phyloP scores from a whole-genome alignment of 73 alveolate species.

The Paramecium sexaurelia region DNA sequence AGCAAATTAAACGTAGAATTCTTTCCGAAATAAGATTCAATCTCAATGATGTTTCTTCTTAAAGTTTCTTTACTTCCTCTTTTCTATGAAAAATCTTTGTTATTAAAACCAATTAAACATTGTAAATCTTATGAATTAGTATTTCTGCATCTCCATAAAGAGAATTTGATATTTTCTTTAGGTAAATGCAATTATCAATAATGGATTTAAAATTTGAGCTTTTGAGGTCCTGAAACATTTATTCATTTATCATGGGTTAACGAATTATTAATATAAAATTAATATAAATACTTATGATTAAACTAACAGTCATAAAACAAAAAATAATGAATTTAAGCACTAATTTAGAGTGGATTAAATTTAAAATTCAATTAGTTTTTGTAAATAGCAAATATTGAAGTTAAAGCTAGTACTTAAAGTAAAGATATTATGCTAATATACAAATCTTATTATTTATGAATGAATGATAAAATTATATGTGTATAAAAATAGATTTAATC shows the following conservation, averaged over 20 bases:
- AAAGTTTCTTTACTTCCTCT: neutral
- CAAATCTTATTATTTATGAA: too few species aligned
- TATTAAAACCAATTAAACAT: neutral
- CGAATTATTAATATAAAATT: conserved; percentile 13
- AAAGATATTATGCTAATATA: too few species aligned
- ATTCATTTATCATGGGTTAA: conserved; percentile 9
- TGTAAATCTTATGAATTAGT: neutral
- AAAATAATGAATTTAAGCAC: neutral
- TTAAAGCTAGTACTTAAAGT: too few species aligned
- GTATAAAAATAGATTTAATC: too few species aligned
- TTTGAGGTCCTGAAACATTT: conserved; percentile 11
- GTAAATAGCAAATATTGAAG: too few species aligned
- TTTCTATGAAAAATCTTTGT: conserved; percentile 35
- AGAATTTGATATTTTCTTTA: conserved; percentile 9
- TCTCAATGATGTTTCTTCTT: neutral
- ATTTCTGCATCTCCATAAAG: conserved; percentile 56
- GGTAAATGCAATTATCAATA: neutral
- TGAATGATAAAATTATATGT: too few species aligned
- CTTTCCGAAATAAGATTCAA: neutral
- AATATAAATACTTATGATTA: neutral
- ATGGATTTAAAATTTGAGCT: neutral
- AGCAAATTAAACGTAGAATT: neutral
- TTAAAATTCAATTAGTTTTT: too few species aligned
- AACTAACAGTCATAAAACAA: neutral
- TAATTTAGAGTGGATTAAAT: too few species aligned